A percentile compares a stretch with the other conserved stretches of the same genome.
These are phyloP conservation scores for Paecilomyces fulvus DNA, from an alignment of 2,329 filamentous ascomycete species.

Conservation along the genomic window DNA sequence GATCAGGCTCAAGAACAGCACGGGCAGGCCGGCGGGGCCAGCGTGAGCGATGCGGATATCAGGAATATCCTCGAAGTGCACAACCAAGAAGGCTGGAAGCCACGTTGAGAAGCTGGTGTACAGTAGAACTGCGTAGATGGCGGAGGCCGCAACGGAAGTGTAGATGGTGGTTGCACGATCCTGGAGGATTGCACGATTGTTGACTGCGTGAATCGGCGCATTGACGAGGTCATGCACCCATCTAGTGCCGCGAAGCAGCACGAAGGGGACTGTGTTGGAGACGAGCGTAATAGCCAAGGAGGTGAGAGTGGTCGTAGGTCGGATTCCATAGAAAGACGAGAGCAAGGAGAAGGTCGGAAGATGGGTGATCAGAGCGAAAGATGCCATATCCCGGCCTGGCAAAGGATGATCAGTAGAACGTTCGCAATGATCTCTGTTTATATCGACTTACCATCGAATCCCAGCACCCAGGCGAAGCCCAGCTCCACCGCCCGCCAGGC, in stretches of 20 bases:
- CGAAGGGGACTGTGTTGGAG: slow-evolving; percentile 64
- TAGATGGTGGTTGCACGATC: slow-evolving; percentile 56
- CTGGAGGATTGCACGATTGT: slow-evolving; percentile 56
- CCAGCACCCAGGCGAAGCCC: slow-evolving; percentile 61
- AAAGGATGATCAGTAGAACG: background rate
- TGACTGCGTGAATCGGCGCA: slow-evolving; percentile 35
- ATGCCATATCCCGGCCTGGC: slow-evolving; percentile 56
- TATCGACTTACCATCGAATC: slow-evolving; percentile 37
- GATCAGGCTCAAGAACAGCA: slow-evolving; percentile 46
- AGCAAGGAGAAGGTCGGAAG: slow-evolving; percentile 70
- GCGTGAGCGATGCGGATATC: slow-evolving; percentile 61
- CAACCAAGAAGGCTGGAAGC: slow-evolving; percentile 63
- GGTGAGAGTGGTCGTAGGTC: slow-evolving; percentile 50
- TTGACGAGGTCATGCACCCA: slow-evolving; percentile 51
- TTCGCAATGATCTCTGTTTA: background rate
- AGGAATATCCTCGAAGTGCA: slow-evolving; percentile 64
- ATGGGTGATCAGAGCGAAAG: slow-evolving; percentile 61
- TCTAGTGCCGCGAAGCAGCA: slow-evolving; percentile 61
- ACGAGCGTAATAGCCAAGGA: slow-evolving; percentile 60
- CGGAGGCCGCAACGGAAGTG: slow-evolving; percentile 59
- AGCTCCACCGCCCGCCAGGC: slow-evolving; percentile 57
- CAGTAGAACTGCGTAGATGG: slow-evolving; percentile 66
- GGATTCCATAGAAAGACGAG: slow-evolving; percentile 66
- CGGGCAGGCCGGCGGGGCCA: slow-evolving; percentile 45
- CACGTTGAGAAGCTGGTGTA: slow-evolving; percentile 61